Percentiles rank a stretch among this genome's conserved stretches.
phyloP scores from a whole-genome alignment of 768 basidiomycete species.

The Sistotremastrum suecicum region DNA sequence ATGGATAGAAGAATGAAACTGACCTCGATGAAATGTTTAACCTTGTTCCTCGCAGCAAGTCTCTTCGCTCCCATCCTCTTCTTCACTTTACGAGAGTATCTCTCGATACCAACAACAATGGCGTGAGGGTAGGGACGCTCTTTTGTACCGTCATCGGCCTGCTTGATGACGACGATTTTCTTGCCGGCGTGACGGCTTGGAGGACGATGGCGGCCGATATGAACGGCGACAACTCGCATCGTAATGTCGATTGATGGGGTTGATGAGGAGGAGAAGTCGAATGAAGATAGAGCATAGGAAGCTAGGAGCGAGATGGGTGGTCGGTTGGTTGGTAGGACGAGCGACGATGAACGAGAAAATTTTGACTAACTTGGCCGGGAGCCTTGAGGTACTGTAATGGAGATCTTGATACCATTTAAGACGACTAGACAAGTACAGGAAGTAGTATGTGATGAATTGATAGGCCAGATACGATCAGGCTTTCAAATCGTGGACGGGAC shows the following conservation, averaged over 20 bases:
- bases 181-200: constrained; percentile 97
- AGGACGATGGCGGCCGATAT: constrained; percentile 86
- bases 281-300: background rate
- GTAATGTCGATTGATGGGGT: background rate
- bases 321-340: too few species aligned
- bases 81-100: constrained; percentile 96
- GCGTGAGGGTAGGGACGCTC: constrained; percentile 95
- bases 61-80: constrained; percentile 97
- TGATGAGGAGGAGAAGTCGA: too few species aligned
- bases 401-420: too few species aligned
- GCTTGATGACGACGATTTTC: constrained; percentile 99
- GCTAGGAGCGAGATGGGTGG: background rate
- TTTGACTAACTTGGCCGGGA: too few species aligned
- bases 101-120: constrained; percentile 95
- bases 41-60: constrained; percentile 80
- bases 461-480: too few species aligned
- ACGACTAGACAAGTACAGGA: too few species aligned
- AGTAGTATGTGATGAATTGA: too few species aligned
- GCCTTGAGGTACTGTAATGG: too few species aligned
- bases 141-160: constrained; percentile 93
- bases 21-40: constrained; percentile 99
- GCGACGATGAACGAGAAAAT: too few species aligned
- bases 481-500: too few species aligned
- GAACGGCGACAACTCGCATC: background rate
- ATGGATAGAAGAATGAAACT: constrained; percentile 12